These are phyloP conservation scores for Ophiostoma sp. DNA, from an alignment of 2,329 filamentous ascomycete species.

Conservation along the genomic window DNA sequence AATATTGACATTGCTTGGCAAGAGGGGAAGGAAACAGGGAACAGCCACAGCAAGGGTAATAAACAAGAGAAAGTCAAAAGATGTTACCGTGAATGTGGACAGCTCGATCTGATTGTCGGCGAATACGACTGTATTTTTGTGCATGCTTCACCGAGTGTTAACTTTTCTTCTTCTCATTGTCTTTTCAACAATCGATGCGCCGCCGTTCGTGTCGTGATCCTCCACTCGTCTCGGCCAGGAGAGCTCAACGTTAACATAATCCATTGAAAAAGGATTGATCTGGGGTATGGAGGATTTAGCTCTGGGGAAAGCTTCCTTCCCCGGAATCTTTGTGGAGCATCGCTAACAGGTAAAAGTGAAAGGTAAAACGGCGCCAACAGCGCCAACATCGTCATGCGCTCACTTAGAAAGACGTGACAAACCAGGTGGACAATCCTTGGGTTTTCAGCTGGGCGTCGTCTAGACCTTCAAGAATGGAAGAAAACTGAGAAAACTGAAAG, in stretches of 20 bases:
- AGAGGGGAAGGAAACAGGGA: background rate
- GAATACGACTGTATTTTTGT: background rate
- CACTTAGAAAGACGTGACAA: background rate
- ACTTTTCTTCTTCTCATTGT: background rate
- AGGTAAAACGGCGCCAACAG: background rate
- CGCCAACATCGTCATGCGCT: background rate
- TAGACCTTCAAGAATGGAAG: background rate
- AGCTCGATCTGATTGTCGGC: background rate
- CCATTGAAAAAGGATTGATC: background rate
- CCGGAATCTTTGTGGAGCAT: background rate
- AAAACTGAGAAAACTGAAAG: background rate
- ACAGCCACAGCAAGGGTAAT: background rate
- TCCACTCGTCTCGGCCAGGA: background rate
- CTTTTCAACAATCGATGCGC: background rate
- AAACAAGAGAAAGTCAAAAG: background rate
- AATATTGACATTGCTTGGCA: background rate
- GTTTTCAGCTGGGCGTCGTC: background rate
- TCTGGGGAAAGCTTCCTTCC: conserved; percentile 1
- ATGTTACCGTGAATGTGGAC: background rate
- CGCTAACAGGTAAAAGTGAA: background rate
- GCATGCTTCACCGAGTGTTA: background rate
- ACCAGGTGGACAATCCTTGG: background rate
- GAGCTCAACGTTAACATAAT: no score
- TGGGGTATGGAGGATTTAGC: background rate
- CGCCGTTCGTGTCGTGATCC: background rate